Conservation (phyloP, 2,329 filamentous ascomycete species). For the Amesomyces nigricolor region DNA sequence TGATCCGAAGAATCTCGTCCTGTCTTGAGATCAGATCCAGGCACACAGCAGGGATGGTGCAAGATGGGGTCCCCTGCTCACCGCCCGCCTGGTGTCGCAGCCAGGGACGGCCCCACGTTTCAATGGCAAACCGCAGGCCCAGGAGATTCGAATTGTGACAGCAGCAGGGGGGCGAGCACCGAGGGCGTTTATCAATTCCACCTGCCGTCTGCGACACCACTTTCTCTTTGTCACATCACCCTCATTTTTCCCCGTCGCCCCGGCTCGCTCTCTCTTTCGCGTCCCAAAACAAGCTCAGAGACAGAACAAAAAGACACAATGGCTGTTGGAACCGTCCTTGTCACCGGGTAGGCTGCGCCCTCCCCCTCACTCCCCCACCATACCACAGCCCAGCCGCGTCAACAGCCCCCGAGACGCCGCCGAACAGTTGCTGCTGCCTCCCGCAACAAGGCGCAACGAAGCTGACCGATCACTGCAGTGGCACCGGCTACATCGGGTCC, state of each 20-base stretch:
- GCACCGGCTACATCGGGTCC: conserved; percentile 97
- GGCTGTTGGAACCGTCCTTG: conserved; percentile 80
- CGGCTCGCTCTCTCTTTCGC: conserved; percentile 11
- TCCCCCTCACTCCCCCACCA: conserved; percentile 13
- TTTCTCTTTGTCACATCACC: neutral
- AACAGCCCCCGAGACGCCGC: conserved; percentile 1
- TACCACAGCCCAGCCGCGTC: conserved; percentile 7
- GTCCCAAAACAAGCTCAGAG: conserved; percentile 10
- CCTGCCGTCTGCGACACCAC: neutral
- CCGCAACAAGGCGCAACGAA: neutral
- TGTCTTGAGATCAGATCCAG: neutral
- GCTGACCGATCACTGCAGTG: conserved; percentile 51
- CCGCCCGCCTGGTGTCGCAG: neutral
- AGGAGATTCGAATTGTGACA: conserved; percentile 22
- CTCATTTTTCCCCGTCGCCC: neutral
- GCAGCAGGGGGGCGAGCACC: neutral
- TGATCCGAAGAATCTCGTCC: neutral
- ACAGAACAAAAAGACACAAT: conserved; percentile 41
- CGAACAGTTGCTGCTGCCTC: too few relatives aligned
- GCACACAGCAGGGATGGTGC: neutral
- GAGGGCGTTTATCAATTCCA: too few relatives aligned
- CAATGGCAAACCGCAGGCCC: conserved; percentile 17
- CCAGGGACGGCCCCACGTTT: conserved; percentile 19
- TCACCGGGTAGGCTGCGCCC: conserved; percentile 68
- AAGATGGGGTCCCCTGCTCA: neutral